Conservation (phyloP, 495 filamentous ascomycete genomes). For the Aspergillus olivimuriae region DNA sequence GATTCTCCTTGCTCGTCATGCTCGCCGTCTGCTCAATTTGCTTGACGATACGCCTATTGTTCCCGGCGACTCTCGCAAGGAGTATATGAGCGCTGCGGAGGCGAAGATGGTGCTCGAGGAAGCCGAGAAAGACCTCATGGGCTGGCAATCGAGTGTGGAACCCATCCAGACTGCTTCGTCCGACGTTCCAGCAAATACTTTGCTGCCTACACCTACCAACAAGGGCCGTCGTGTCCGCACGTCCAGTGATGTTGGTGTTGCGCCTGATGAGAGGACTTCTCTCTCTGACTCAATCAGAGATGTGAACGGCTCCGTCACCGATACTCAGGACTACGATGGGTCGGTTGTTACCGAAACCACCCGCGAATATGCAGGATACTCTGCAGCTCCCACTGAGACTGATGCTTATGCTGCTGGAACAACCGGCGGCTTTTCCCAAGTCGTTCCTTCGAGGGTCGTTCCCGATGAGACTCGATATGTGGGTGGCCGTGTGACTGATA, state of each 20-base stretch:
- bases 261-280: not conserved
- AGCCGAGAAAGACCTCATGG: slow-evolving; percentile 77
- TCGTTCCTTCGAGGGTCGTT: too few relatives aligned
- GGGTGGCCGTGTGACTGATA: too few relatives aligned
- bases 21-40: slow-evolving; percentile 73
- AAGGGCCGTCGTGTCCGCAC: not conserved
- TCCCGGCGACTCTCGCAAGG: slow-evolving; percentile 67
- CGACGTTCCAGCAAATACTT: slow-evolving; percentile 4
- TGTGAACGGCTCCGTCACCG: not conserved
- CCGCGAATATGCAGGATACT: too few relatives aligned
- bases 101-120: slow-evolving; percentile 86
- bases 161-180: slow-evolving; percentile 31
- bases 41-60: slow-evolving; percentile 90
- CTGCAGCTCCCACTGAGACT: too few relatives aligned
- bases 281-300: not conserved
- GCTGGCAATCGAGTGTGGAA: slow-evolving; percentile 60
- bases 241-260: not conserved
- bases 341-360: too few relatives aligned
- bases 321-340: not conserved
- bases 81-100: slow-evolving; percentile 56
- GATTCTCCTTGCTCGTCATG: slow-evolving; percentile 83
- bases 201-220: slow-evolving; percentile 9
- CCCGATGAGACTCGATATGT: not conserved
- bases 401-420: too few relatives aligned
- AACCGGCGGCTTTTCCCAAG: too few relatives aligned